Evolutionary conservation across 208 protist species (phyloP).

Genomic region (Acanthamoeba healyi): DNA sequence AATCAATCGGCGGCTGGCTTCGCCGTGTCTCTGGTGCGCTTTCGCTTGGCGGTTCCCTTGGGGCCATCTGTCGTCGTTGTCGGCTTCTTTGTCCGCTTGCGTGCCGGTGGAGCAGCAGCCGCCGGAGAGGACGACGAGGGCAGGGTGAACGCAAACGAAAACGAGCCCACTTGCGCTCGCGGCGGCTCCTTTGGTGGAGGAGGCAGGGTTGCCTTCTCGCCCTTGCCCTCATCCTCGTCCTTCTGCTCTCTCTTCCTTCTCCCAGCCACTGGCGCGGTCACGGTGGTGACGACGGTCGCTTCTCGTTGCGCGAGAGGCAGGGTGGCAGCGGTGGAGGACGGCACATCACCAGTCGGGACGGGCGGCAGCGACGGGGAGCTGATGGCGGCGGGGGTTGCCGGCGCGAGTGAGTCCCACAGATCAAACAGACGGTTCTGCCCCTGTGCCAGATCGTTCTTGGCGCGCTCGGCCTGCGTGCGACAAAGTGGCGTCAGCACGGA

Average conservation of each 20-base stretch:
- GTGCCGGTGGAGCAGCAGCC: neutral
- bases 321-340: too few relatives aligned
- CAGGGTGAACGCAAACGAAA: constrained; percentile 25
- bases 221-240: neutral
- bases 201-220: neutral
- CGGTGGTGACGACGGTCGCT: too few relatives aligned
- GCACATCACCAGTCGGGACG: neutral
- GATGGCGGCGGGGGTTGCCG: neutral
- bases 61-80: neutral
- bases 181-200: neutral
- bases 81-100: neutral
- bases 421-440: constrained; percentile 10
- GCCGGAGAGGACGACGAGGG: neutral
- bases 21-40: neutral
- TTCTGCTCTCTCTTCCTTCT: neutral
- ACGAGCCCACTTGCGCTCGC: constrained; percentile 1
- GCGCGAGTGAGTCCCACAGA: neutral
- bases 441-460: constrained; percentile 17
- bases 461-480: neutral
- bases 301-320: too few relatives aligned
- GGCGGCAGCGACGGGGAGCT: neutral
- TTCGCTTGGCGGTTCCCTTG: neutral
- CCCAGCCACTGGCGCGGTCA: too few relatives aligned
- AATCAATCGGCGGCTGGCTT: neutral
- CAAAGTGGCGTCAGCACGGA: too few relatives aligned